phyloP scores from a whole-genome alignment of 1,139 yeast species.

The Zygosaccharomyces pseudobailii region DNA sequence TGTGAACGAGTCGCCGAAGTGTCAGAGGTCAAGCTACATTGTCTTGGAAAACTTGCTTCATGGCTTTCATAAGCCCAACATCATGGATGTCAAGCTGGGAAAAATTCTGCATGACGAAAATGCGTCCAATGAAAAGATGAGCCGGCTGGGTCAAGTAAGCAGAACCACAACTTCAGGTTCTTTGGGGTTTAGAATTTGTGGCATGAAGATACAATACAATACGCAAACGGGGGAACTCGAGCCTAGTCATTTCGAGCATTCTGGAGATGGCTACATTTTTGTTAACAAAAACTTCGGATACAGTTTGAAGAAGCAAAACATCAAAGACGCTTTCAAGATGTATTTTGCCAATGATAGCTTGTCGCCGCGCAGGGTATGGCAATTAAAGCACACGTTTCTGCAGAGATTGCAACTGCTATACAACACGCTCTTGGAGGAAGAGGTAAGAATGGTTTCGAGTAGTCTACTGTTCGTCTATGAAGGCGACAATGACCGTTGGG shows the following conservation, averaged over 20 bases:
- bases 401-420: conserved; percentile 59
- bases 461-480: conserved; percentile 75
- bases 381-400: conserved; percentile 42
- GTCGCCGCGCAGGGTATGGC: conserved; percentile 31
- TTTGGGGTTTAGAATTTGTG: conserved; percentile 73
- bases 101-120: conserved; percentile 58
- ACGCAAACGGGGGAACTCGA: conserved; percentile 11
- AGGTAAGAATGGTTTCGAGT: conserved; percentile 66
- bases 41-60: conserved; percentile 69
- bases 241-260: conserved; percentile 21
- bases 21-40: conserved; percentile 37
- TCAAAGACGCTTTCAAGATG: conserved; percentile 46
- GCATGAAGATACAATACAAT: conserved; percentile 60
- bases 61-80: conserved; percentile 62
- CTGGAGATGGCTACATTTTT: conserved; percentile 40
- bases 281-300: conserved; percentile 74
- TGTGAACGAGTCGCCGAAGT: conserved; percentile 5
- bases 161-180: conserved; percentile 74
- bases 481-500: conserved; percentile 53
- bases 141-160: conserved; percentile 60
- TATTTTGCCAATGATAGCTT: conserved; percentile 45
- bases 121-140: conserved; percentile 54
- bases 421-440: conserved; percentile 57
- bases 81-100: conserved; percentile 83
- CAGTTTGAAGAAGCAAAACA: conserved; percentile 41